phyloP scores from a whole-genome alignment of 2,329 filamentous ascomycete genomes.

The Penicillium sp. region DNA sequence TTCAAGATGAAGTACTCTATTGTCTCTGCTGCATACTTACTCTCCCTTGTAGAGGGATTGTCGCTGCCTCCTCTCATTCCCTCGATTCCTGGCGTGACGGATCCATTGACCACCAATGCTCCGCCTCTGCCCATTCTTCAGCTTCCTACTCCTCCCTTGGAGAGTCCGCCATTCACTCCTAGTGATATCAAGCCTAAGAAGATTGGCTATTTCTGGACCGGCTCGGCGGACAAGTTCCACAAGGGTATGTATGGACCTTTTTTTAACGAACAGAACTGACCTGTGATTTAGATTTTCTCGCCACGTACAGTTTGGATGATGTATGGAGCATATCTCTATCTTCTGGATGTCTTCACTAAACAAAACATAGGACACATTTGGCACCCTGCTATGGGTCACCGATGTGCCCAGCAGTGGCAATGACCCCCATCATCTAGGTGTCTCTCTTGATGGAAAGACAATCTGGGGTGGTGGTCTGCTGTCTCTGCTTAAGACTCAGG shows the following conservation, averaged over 20 bases:
- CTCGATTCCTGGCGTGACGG: conserved; percentile 54
- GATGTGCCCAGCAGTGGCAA: conserved; percentile 57
- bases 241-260: conserved; percentile 33
- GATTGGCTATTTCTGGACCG: conserved; percentile 61
- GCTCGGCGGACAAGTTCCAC: conserved; percentile 55
- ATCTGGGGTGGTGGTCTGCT: conserved; percentile 54
- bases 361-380: conserved; percentile 51
- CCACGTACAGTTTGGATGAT: conserved; percentile 55
- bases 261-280: neutral
- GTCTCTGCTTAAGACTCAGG: conserved; percentile 53
- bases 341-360: conserved; percentile 2
- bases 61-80: conserved; percentile 54
- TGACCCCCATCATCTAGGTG: conserved; percentile 54
- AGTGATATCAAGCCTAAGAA: conserved; percentile 59
- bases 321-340: conserved; percentile 27
- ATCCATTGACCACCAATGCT: conserved; percentile 47
- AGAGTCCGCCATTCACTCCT: conserved; percentile 48
- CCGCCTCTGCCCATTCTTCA: conserved; percentile 56
- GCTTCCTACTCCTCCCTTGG: conserved; percentile 53
- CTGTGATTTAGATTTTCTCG: conserved; percentile 47
- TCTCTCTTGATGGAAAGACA: conserved; percentile 53
- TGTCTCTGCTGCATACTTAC: conserved; percentile 13
- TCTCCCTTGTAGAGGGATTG: conserved; percentile 19
- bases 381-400: conserved; percentile 53
- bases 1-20: conserved; percentile 17